phyloP scores from a whole-genome alignment of 495 filamentous ascomycete species.

The Penicillium steckii region DNA sequence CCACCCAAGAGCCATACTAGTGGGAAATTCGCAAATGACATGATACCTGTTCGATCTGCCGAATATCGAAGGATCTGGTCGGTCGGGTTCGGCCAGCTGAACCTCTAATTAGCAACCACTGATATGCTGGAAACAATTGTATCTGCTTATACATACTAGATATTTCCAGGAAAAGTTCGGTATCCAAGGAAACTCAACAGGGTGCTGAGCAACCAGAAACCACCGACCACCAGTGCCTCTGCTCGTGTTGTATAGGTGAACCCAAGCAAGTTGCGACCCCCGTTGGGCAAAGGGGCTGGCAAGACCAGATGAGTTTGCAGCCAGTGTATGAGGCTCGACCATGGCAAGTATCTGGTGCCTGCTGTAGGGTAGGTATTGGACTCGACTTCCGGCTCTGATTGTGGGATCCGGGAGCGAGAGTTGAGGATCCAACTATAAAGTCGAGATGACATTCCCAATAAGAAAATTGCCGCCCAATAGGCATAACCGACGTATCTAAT shows the following conservation, averaged over 20 bases:
- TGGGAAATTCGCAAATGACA: conserved; percentile 51
- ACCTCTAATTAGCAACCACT: conserved; percentile 9
- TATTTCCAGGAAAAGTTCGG: conserved; percentile 32
- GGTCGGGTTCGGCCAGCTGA: conserved; percentile 34
- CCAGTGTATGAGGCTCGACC: conserved; percentile 18
- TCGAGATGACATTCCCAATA: conserved; percentile 25
- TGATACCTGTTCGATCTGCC: conserved; percentile 51
- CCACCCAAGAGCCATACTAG: conserved; percentile 52
- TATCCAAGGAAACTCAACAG: conserved; percentile 38
- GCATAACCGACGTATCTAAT: conserved; percentile 30
- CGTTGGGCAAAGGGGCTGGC: conserved; percentile 29
- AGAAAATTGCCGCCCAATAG: conserved; percentile 33
- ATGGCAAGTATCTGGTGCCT: background rate
- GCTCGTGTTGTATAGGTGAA: conserved; percentile 42
- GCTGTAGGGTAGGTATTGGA: conserved; percentile 4
- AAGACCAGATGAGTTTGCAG: conserved; percentile 34
- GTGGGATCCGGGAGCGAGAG: background rate
- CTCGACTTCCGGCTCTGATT: conserved; percentile 4
- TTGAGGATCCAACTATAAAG: conserved; percentile 8
- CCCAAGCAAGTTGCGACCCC: conserved; percentile 28
- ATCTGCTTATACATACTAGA: conserved; percentile 31
- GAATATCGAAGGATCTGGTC: conserved; percentile 42
- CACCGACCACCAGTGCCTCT: conserved; percentile 34
- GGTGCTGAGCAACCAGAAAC: conserved; percentile 43
- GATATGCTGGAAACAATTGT: background rate